These are phyloP conservation scores for Ichthyophthirius multifiliis DNA, from an alignment of 169 alveolate genomes.

Conservation along the genomic window DNA sequence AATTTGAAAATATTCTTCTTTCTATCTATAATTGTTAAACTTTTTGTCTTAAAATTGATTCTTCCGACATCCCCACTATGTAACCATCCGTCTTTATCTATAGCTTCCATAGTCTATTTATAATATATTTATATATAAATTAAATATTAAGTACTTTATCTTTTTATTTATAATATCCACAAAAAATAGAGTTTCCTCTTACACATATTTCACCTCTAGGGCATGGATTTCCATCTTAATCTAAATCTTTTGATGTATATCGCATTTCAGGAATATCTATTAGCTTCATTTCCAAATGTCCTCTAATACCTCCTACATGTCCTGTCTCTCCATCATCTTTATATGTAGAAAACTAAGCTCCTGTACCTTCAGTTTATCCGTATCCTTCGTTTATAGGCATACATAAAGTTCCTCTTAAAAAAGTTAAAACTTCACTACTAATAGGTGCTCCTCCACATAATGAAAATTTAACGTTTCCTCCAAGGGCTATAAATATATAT, in stretches of 20 bases:
- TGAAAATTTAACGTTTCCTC: too few relatives aligned
- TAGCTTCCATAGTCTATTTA: conserved; percentile 72
- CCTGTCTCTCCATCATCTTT: conserved; percentile 44
- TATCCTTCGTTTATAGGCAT: conserved; percentile 67
- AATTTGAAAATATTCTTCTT: conserved; percentile 93
- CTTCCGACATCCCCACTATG: conserved; percentile 93
- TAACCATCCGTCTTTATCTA: conserved; percentile 91
- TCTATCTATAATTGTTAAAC: conserved; percentile 92
- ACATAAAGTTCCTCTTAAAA: conserved; percentile 50
- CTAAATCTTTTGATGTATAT: background rate
- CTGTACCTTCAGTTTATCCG: conserved; percentile 65
- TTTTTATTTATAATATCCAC: conserved; percentile 81
- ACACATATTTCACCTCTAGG: conserved; percentile 85
- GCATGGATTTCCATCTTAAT: conserved; percentile 42
- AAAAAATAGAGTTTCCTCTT: conserved; percentile 73
- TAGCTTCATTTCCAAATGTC: conserved; percentile 37
- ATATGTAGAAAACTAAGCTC: conserved; percentile 47
- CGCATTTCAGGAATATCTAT: background rate
- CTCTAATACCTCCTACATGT: conserved; percentile 65
- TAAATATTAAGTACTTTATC: too few relatives aligned
- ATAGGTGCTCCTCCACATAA: conserved; percentile 83
- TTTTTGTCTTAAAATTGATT: conserved; percentile 69
- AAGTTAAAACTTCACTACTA: conserved; percentile 50
- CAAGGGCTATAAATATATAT: too few relatives aligned
- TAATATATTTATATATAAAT: too few relatives aligned